Evolutionary conservation across 768 basidiomycete genomes (phyloP), one percentile per base, ranked within the genome.

Genomic region (Leucogyrophana mollusca): DNA sequence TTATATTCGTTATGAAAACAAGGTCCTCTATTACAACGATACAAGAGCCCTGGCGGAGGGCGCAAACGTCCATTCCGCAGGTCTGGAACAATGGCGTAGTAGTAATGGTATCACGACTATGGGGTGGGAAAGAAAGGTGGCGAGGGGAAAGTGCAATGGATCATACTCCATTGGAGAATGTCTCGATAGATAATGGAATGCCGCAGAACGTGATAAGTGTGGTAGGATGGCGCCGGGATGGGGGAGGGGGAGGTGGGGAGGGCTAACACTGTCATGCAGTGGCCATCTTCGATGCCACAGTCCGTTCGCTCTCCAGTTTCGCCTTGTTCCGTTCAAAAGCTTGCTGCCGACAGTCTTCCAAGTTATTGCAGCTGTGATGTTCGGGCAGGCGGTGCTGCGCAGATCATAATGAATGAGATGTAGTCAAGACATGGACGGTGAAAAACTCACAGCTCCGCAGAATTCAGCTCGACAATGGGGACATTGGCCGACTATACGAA

Each of bases 291-390:
- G 87, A 73, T 25, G 85, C 84, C 27, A 89, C 85, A 16, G 91
- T 94, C 68, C 87, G 82, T 69, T 94, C 91, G 56, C 83, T 83
- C 76, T 92, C 90, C 47, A 94, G 72, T 71, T 89, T 89, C 43
- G 71, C 76, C 80, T 93, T 92, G 75, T 94, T 93, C 60, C 80
- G 77, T 54, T 90, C 82, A 61, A 92, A 94, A 16, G 91, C 91
- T 66, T 90, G 85, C 65, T 90, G 86, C 52, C 85, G 74, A 70
- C 91, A 94, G 65, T 84, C 84, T 61, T 88, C 84, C 51, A 94
- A 71, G 51, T 91, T 86, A 54, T 80, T 78, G 71, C 91, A 94
- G 45, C 78, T 77, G 65, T 94, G 91, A 56, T 90, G 88, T 63
- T 94, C 92, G 6, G 92, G 90, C 53, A 94, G 76, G 50, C 91